Evolutionary conservation across 257 asterid genomes (phyloP), one percentile per base, ranked within the genome.

Genomic region (Osmanthus fragrans): DNA sequence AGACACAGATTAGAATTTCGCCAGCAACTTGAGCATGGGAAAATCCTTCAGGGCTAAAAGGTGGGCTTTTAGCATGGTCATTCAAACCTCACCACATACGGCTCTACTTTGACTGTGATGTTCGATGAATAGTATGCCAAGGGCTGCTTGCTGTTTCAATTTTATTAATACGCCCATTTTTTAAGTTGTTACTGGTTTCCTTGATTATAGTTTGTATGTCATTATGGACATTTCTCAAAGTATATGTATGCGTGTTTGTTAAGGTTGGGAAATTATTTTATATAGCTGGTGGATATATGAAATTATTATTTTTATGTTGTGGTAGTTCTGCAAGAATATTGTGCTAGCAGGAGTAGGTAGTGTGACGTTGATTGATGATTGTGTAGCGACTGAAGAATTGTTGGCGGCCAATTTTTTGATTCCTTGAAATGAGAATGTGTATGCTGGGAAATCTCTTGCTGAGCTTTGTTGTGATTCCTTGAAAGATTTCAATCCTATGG

Each of bases 321-420:
- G 71, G 49, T 51, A 96, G 99, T 96, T 96, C 73, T 93, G 99
- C 92, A 93, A 96, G 92, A 96, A 96, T 73, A 89, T 96, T 73
- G 90, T 93, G 84, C 89, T 96, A 77, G 99, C 99, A 1, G 98
- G 99, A 66, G 99, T 96, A 4, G 99, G 99, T 79, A 92, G 98
- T 79, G 80, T 96, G 87, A 96, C 98, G 0, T 71, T 96, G 49
- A 96, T 87, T 29, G 98, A 96, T 70, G 97, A 93, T 72, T 95
- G 94, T 36, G 32, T 76, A 29, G 94, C 87, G 73, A 88, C 92
- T 0, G 94, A 87, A 72, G 98, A 93, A 19, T 66, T 93, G 30
- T 74, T 96, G 80, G 81, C 91, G 0, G 94, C 99, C 30, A 96
- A 93, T 77, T 93, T 96, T 82, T 83, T 93, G 84, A 80, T 89